Conservation (phyloP, 192 early-diverging fungal genomes). For the Thamnidium elegans region DNA sequence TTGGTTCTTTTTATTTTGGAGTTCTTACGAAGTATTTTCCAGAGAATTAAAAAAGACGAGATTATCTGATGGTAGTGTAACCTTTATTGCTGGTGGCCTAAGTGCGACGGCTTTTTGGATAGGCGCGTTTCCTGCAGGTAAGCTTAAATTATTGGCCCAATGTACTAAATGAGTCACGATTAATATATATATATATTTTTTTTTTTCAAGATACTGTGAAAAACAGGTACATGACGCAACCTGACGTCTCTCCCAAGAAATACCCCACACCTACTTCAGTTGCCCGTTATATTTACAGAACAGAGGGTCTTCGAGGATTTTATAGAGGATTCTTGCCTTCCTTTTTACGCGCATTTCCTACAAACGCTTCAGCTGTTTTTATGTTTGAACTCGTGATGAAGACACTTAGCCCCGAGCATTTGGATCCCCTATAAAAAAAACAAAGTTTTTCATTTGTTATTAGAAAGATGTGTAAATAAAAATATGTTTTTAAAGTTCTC, state of each 20-base stretch:
- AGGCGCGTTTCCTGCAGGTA: conserved; percentile 38
- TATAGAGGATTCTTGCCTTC: conserved; percentile 89
- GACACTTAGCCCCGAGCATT: conserved; percentile 15
- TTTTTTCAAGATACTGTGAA: conserved; percentile 75
- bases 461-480: too few relatives aligned
- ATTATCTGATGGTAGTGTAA: conserved; percentile 59
- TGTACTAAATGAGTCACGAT: conserved; percentile 9
- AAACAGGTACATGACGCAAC: conserved; percentile 91
- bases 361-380: conserved; percentile 92
- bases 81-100: conserved; percentile 77
- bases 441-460: too few relatives aligned
- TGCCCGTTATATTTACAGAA: conserved; percentile 54
- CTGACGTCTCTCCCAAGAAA: conserved; percentile 60
- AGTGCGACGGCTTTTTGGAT: conserved; percentile 92
- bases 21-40: conserved; percentile 64
- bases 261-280: conserved; percentile 59
- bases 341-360: conserved; percentile 90
- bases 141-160: not conserved
- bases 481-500: too few relatives aligned
- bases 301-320: conserved; percentile 81
- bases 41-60: conserved; percentile 43
- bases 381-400: conserved; percentile 77
- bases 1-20: conserved; percentile 80
- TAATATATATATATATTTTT: not conserved
- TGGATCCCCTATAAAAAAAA: too few relatives aligned